Evolutionary conservation across 2,329 filamentous ascomycete genomes (phyloP), one percentile per base, ranked within the genome.

Genomic region (Cladosporium sphaerospermum): DNA sequence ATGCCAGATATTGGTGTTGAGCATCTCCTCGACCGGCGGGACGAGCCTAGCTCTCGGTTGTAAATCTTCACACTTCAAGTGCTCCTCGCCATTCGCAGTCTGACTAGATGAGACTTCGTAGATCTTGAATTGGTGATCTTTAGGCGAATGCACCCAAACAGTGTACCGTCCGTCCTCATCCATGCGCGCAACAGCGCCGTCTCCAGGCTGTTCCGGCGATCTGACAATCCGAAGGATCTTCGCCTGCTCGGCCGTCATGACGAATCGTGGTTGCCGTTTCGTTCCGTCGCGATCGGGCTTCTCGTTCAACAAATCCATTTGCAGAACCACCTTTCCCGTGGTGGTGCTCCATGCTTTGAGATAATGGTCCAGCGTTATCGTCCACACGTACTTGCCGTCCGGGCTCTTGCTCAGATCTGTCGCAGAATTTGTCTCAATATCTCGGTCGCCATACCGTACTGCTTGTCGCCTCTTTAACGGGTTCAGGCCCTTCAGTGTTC

Each of bases 61-160:
- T 18, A 59, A 39, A 37, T 66, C 62, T n/a, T 56, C 32, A 6
- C 60, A 23, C 14, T 45, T 23, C 1, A 62, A 42, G 2, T 40
- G 40, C 11, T 53, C 52, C n/a, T 56, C 59, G 9, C 62, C 57
- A 9, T 51, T 37, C 3, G 57, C 42, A 11, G 42, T 49, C 28
- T 34, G 50, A 2, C 23, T 51, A 9, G 56, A 19, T 4, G 37
- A 37, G 6, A 89, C 73, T 61, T 95, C 89, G 89, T 91, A 99
- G 66, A 99, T 91, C 69, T 96, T 97, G 78, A 99, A 97, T 66
- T 92, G 86, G 34, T 93, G 81, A 31, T 90, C 87, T 58, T 93
- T 83, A 0, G 93, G 92, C 9, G 91, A 96, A 69, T 90, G 96
- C 8, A 89, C 92, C 36, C 89, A 83, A 50, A 92, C 80, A 54